phyloP scores from a whole-genome alignment of 176 grass and related monocot genomes.

The Panicum miliaceum region DNA sequence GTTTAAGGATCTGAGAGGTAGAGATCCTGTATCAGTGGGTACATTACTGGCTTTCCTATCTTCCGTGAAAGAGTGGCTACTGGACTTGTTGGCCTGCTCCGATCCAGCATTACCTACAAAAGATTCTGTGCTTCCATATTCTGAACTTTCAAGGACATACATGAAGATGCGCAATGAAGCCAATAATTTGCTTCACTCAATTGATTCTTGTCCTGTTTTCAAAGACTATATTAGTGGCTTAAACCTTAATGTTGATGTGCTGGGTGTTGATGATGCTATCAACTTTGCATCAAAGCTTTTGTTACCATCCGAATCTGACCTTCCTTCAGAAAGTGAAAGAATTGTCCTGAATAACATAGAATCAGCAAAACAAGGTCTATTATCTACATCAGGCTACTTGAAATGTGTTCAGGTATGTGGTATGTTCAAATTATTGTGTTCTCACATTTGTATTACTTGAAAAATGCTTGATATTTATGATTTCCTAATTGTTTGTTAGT shows the following conservation, averaged over 20 bases:
- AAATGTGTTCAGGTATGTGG: slow-evolving; percentile 93
- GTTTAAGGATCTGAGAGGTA: slow-evolving; percentile 85
- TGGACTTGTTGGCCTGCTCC: slow-evolving; percentile 85
- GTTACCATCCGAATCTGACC: slow-evolving; percentile 55
- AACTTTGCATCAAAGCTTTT: slow-evolving; percentile 74
- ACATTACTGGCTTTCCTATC: slow-evolving; percentile 65
- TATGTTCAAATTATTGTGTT: slow-evolving; percentile 2
- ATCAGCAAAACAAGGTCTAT: slow-evolving; percentile 80
- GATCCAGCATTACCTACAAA: slow-evolving; percentile 96
- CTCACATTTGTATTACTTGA: slow-evolving; percentile 31
- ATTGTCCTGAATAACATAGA: slow-evolving; percentile 69
- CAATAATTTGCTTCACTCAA: slow-evolving; percentile 56
- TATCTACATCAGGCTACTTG: slow-evolving; percentile 91
- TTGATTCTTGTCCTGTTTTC: slow-evolving; percentile 66
- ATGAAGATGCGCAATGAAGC: slow-evolving; percentile 87
- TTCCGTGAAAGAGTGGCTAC: slow-evolving; percentile 75
- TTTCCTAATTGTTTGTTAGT: neutral
- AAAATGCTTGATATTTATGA: slow-evolving; percentile 14
- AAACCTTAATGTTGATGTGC: slow-evolving; percentile 56
- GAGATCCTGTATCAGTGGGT: slow-evolving; percentile 48
- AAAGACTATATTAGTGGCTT: slow-evolving; percentile 62
- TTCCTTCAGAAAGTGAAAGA: slow-evolving; percentile 55
- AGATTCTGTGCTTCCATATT: slow-evolving; percentile 74
- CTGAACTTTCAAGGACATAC: slow-evolving; percentile 94
- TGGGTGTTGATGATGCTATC: slow-evolving; percentile 82